Percentiles rank a stretch among this genome's conserved stretches.
phyloP scores from a whole-genome alignment of 352 stramenopile genomes.

The Pythium rishiriense region DNA sequence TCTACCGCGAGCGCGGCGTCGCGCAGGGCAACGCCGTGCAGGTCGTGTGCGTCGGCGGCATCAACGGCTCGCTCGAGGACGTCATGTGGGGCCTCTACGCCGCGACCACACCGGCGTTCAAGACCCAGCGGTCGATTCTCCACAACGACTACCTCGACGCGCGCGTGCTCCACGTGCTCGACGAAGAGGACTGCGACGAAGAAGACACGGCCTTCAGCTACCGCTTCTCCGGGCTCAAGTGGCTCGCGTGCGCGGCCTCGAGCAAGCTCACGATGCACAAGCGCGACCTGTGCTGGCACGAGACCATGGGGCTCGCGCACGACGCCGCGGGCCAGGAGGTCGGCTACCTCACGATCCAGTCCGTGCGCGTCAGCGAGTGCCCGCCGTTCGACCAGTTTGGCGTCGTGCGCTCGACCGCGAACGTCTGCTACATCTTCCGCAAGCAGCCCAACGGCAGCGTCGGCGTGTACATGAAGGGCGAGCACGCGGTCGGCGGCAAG shows the following conservation, averaged over 20 bases:
- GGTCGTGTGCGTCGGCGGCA: conserved; percentile 47
- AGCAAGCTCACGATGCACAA: conserved; percentile 62
- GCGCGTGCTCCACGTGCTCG: conserved; percentile 54
- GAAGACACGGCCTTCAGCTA: conserved; percentile 54
- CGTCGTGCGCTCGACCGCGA: conserved; percentile 47
- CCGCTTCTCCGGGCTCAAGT: conserved; percentile 63
- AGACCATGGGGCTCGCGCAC: conserved; percentile 53
- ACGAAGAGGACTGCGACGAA: conserved; percentile 52
- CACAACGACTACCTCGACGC: conserved; percentile 58
- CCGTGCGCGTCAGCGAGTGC: conserved; percentile 48
- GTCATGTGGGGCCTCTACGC: conserved; percentile 66
- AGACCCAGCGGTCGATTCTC: conserved; percentile 67
- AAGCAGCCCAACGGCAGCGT: conserved; percentile 48
- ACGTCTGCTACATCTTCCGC: conserved; percentile 70
- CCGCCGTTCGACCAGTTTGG: conserved; percentile 59
- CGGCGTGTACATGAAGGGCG: conserved; percentile 64
- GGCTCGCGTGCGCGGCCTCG: conserved; percentile 43
- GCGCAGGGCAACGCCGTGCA: conserved; percentile 52
- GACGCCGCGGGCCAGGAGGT: conserved; percentile 52
- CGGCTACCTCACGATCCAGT: conserved; percentile 67
- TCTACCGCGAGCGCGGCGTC: conserved; percentile 60
- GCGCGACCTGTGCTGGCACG: conserved; percentile 64
- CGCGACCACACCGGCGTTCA: conserved; percentile 40
- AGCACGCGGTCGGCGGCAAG: conserved; percentile 55
- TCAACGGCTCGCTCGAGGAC: conserved; percentile 54